Evolutionary conservation across 495 filamentous ascomycete species (phyloP), one percentile per base, ranked within the genome.

Genomic region (Margaritispora aquatica): DNA sequence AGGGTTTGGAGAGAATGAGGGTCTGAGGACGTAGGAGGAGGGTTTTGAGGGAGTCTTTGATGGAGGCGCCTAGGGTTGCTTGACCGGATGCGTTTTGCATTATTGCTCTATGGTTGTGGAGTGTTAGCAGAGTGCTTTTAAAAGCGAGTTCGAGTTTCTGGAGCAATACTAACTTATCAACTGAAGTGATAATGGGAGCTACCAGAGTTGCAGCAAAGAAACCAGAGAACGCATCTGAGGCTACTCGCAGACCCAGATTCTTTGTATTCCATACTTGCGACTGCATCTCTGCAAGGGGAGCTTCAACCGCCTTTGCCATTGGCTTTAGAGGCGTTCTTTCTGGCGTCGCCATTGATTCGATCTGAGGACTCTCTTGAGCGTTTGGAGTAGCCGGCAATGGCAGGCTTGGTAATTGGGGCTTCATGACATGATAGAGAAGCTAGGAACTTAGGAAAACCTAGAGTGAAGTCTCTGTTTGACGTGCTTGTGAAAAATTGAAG

Each of bases 21-120:
- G 65, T 68, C 59, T 84, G 82, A 0, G 93, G 93, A n/a, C 79
- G 77, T 23, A 76, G 67, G 63, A 95, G 44, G 65, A 96, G 81
- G 27, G 80, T 77, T 8, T 67, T 71, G 53, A 94, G 69, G 34
- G 87, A 88, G 62, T 71, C 68, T 56, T 77, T 80, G 64, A 96
- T 74, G 49, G 88, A 92, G 50, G 74, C 69, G 49, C 72, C 71
- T 59, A 97, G 84, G n/a, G 87, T 80, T 62, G 80, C 79, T 56
- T 86, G 83, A 64, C 91, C 92, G 44, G 90, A 91, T 17, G 93
- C 89, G 75, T 96, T 96, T 74, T 97, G 92, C 73, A 97, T 96
- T 66, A 98, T 96, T 11, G 85, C 89, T 54, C 90, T 96, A 65
- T 26, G 2, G 15, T 9, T 60, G n/a, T n/a, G n/a, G 26, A 54